Evolutionary conservation across 345 rosid species (phyloP).

Genomic region (Populus nigra): DNA sequence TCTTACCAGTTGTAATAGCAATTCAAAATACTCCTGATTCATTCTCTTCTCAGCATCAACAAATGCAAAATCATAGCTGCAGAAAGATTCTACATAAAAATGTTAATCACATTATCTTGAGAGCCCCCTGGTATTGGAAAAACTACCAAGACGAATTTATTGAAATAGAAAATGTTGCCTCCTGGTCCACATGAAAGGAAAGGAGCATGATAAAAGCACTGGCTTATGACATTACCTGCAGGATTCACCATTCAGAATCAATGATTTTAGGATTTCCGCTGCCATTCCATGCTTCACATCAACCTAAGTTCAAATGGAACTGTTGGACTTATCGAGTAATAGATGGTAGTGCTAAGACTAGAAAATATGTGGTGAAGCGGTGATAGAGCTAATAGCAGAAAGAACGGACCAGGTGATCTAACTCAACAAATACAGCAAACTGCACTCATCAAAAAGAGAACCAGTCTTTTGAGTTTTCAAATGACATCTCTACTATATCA

Average conservation of each 20-base stretch:
- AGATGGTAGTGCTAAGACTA: not conserved
- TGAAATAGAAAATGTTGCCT: not conserved
- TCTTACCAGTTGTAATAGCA: conserved; percentile 77
- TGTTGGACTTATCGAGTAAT: conserved; percentile 15
- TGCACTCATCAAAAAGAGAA: not conserved
- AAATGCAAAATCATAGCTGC: conserved; percentile 95
- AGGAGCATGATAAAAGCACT: conserved; percentile 6
- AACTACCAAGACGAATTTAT: not conserved
- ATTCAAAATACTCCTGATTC: conserved; percentile 83
- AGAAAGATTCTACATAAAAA: conserved; percentile 3
- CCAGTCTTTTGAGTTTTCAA: not conserved
- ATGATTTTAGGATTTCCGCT: conserved; percentile 53
- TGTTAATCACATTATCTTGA: conserved; percentile 4
- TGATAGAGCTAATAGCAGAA: not conserved
- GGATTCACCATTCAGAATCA: conserved; percentile 69
- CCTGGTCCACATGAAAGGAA: not conserved
- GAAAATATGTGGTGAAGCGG: not conserved
- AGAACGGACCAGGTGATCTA: not conserved
- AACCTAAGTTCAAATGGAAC: conserved; percentile 46
- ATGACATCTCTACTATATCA: not conserved
- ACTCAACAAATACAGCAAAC: not conserved
- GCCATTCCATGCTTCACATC: conserved; percentile 71
- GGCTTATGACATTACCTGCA: conserved; percentile 48
- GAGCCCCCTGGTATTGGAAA: not conserved
- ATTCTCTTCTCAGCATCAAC: conserved; percentile 94